Evolutionary conservation across 2,329 filamentous ascomycete genomes (phyloP).

Genomic region (Scedosporium minutisporum): DNA sequence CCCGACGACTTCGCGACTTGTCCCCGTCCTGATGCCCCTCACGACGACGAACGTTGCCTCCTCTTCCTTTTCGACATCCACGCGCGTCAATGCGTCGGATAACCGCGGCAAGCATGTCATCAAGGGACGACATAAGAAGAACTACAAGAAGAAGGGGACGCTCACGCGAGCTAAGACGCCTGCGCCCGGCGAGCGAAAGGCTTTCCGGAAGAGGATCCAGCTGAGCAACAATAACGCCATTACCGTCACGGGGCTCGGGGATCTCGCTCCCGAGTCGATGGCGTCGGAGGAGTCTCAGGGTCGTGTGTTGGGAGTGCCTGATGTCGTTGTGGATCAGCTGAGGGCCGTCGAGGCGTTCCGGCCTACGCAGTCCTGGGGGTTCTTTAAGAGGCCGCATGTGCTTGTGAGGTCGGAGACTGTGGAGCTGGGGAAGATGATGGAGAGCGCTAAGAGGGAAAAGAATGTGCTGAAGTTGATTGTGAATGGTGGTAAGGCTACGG

Average conservation of each 20-base stretch:
- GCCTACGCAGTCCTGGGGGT: constrained; percentile 73
- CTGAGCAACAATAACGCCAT: constrained; percentile 92
- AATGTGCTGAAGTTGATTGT: constrained; percentile 56
- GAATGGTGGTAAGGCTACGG: constrained; percentile 62
- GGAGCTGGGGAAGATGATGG: constrained; percentile 52
- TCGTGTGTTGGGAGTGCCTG: constrained; percentile 59
- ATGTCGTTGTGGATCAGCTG: constrained; percentile 65
- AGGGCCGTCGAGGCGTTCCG: constrained; percentile 86
- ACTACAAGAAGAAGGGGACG: constrained; percentile 43
- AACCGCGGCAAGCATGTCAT: constrained; percentile 9
- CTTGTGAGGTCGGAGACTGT: constrained; percentile 72
- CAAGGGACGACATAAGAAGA: constrained; percentile 33
- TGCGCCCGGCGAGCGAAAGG: constrained; percentile 72
- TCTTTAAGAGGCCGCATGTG: constrained; percentile 74
- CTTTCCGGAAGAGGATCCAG: constrained; percentile 77
- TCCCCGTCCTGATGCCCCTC: constrained; percentile 16
- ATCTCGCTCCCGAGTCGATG: constrained; percentile 48
- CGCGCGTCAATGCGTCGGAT: constrained; percentile 17
- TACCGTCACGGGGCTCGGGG: constrained; percentile 57
- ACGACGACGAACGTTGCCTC: constrained; percentile 16
- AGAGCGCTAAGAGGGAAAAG: constrained; percentile 38
- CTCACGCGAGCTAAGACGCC: constrained; percentile 45
- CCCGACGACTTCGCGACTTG: constrained; percentile 23
- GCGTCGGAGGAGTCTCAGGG: constrained; percentile 47
- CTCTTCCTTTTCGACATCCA: constrained; percentile 33